Base-by-base conservation (phyloP, 2,329 filamentous ascomycete species). In the Immersiporthe knoxdaviesiana region DNA sequence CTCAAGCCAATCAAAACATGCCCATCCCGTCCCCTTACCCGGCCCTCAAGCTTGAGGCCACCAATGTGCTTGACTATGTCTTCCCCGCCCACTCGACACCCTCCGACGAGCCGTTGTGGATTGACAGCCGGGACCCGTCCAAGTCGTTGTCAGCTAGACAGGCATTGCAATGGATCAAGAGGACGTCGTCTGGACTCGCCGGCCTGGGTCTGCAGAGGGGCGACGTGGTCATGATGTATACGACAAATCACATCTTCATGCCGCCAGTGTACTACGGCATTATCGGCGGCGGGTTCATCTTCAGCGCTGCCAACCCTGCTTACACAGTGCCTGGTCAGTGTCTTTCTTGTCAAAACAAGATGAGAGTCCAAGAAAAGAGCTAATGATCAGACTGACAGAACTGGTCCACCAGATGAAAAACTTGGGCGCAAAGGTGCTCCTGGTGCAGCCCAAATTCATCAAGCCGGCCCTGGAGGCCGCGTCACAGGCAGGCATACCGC, bases 211-310 rank as follows among this genome's bases (percentile, higher is more conserved):
- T 87, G 8, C 74, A 80, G 67, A 78, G 76, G 63, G 83, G 83
- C 16, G 85, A 88, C 65, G 83, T 85, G 2, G 83, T 86, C 41
- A 81, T 88, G 80, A 80, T 87, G 58, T 85, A 83, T 73, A 84
- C 83, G 0, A 81, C 83, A 2, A 88, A 88, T 73, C 84, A 87
- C 71, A 82, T 88, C 52, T 86, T 84, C 71, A 81, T 88, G 1
- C 85, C 85, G 0, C 83, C 84, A 4, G 83, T 83, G 18, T 88
- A 86, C 73, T 77, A 87, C 6, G 85, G 84, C 2, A 82, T 85
- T 52, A 82, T 86, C 1, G 86, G 85, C 0, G 81, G 81, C 30
- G 84, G 85, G 3, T 82, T 80, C 69, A 80, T 84, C 30, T 88
- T 88, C 76, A 87, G 82, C 65, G 85, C 84, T 27, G 84, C 82